These are phyloP conservation scores for Hanseniaspora mollemarum DNA, from an alignment of 805 yeast species.

Conservation along the genomic window DNA sequence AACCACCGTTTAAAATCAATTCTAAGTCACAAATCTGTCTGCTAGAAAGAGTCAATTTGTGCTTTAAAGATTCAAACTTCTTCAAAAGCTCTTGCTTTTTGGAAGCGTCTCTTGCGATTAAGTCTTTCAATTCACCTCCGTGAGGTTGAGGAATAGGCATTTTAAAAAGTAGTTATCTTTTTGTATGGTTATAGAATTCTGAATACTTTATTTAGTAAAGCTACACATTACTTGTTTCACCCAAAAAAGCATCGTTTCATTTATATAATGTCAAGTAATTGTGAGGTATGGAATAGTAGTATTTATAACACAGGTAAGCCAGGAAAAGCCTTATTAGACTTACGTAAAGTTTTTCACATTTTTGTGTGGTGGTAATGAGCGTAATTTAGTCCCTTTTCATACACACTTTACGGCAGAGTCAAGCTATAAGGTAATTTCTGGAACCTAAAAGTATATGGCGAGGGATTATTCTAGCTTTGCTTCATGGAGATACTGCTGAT, in stretches of 20 bases:
- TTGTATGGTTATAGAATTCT: not conserved
- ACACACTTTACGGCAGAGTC: not conserved
- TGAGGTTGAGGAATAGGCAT: constrained; percentile 64
- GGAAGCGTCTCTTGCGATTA: constrained; percentile 66
- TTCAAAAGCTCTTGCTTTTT: constrained; percentile 43
- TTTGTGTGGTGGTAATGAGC: no score
- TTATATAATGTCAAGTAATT: not conserved
- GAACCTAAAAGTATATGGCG: no score
- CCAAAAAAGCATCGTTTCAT: not conserved
- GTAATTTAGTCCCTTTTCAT: no score
- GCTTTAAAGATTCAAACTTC: constrained; percentile 42
- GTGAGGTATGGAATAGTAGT: not conserved
- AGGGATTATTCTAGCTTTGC: not conserved
- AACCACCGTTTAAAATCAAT: constrained; percentile 84
- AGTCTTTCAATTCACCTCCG: constrained; percentile 82
- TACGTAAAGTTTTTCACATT: not conserved
- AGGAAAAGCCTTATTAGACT: not conserved
- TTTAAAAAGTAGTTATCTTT: constrained; percentile 4
- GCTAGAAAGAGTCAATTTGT: constrained; percentile 45
- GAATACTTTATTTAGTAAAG: no score
- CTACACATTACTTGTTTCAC: no score
- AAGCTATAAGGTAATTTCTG: no score
- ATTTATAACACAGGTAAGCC: no score
- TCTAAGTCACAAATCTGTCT: constrained; percentile 92
- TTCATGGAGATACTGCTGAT: not conserved